Percentiles rank a stretch among this genome's conserved stretches.
These are phyloP conservation scores for Cruciata laevipes DNA, from an alignment of 257 asterid genomes.

Conservation along the genomic window DNA sequence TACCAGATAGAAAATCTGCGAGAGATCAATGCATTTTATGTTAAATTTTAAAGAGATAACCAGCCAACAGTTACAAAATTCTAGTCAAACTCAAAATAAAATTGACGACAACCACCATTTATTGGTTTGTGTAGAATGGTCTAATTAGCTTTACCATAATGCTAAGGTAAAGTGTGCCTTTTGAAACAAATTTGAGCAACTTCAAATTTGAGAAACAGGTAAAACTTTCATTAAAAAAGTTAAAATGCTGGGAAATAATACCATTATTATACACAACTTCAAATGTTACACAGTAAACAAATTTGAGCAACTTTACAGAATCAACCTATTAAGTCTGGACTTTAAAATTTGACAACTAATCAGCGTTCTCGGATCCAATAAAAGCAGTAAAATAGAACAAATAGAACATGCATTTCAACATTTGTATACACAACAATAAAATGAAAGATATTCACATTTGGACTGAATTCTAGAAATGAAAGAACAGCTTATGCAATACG, in stretches of 20 bases:
- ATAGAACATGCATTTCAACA: background rate
- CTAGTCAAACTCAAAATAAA: background rate
- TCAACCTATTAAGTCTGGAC: background rate
- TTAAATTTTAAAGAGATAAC: background rate
- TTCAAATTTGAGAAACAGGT: no score
- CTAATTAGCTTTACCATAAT: background rate
- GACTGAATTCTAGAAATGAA: background rate
- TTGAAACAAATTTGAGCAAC: no score
- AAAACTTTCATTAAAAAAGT: background rate
- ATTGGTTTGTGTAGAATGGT: background rate
- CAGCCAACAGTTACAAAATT: background rate
- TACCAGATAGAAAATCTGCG: slow-evolving; percentile 83
- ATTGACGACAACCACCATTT: background rate
- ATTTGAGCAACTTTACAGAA: background rate
- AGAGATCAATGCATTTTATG: slow-evolving; percentile 1
- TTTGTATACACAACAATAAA: background rate
- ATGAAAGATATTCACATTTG: background rate
- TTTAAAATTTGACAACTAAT: background rate
- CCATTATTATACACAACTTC: background rate
- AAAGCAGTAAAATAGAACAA: background rate
- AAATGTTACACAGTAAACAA: background rate
- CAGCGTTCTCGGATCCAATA: background rate
- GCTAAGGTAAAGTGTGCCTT: background rate
- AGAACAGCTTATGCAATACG: background rate
- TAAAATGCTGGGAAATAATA: background rate